Evolutionary conservation across 192 early-diverging fungal genomes (phyloP).

Genomic region (Backusella macrospora): DNA sequence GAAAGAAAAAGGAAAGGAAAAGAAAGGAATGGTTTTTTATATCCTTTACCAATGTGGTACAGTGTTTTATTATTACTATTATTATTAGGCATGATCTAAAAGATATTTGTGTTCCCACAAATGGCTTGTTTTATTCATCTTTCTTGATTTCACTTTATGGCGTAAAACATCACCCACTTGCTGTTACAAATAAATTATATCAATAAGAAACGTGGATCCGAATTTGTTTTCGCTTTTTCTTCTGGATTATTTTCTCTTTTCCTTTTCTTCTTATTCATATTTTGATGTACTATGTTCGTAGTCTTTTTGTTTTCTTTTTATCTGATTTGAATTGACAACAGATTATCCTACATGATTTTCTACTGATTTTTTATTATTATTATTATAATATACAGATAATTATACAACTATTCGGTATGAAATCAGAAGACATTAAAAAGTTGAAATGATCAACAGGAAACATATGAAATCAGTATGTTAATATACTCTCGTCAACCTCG

Average conservation of each 20-base stretch:
- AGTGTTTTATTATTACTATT: not conserved
- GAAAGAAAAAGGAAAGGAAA: not conserved
- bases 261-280: not conserved
- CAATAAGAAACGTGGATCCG: not conserved
- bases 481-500: too few species aligned
- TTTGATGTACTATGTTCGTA: not conserved
- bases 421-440: not conserved
- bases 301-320: not conserved
- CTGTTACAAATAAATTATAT: not conserved
- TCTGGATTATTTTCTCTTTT: not conserved
- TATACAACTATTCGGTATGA: not conserved
- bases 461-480: not conserved
- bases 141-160: not conserved
- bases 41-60: not conserved
- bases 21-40: not conserved
- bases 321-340: not conserved
- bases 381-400: not conserved
- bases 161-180: not conserved
- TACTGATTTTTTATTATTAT: not conserved
- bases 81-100: not conserved
- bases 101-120: conserved; percentile 1
- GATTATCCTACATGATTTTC: not conserved
- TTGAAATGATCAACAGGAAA: not conserved
- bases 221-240: not conserved
- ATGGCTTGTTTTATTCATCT: not conserved